Conservation (phyloP, 495 filamentous ascomycete species). For the Astrothelium macrocarpum region DNA sequence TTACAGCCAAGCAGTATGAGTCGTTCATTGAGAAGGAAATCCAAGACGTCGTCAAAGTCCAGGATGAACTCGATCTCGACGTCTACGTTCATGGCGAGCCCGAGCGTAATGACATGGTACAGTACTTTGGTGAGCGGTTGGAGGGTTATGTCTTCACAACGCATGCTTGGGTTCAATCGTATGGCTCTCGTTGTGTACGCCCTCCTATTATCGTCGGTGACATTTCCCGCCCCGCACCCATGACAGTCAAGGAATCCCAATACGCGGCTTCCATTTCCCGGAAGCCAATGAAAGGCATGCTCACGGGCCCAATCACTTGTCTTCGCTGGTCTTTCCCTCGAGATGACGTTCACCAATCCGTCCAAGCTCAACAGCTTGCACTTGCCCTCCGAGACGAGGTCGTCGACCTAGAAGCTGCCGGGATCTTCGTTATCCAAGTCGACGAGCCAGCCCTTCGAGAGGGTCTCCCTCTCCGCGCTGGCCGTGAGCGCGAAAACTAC, state of each 20-base stretch:
- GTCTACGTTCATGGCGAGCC: slow-evolving; percentile 98
- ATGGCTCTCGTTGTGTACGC: slow-evolving; percentile 95
- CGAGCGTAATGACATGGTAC: slow-evolving; percentile 99
- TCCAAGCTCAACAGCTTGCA: slow-evolving; percentile 97
- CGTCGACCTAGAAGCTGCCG: slow-evolving; percentile 89
- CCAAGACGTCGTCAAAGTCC: slow-evolving; percentile 79
- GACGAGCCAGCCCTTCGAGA: slow-evolving; percentile 99
- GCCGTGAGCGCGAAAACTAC: slow-evolving; percentile 88
- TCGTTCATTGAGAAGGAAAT: slow-evolving; percentile 99
- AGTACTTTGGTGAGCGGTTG: slow-evolving; percentile 97
- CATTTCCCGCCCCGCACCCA: slow-evolving; percentile 86
- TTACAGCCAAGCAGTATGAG: slow-evolving; percentile 84
- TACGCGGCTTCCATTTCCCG: slow-evolving; percentile 91
- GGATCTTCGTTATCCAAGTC: slow-evolving; percentile 95
- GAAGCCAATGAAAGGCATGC: slow-evolving; percentile 99
- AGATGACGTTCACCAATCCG: slow-evolving; percentile 96
- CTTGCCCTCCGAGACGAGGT: slow-evolving; percentile 98
- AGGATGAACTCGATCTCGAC: slow-evolving; percentile 93
- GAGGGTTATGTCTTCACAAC: slow-evolving; percentile 98
- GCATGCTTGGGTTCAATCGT: slow-evolving; percentile 96
- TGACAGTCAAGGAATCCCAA: slow-evolving; percentile 99
- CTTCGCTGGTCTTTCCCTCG: slow-evolving; percentile 99
- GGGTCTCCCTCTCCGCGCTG: slow-evolving; percentile 90
- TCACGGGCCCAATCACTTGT: slow-evolving; percentile 97
- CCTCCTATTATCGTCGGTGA: slow-evolving; percentile 98